phyloP scores from a whole-genome alignment of 23 red algal genomes.

The Gracilaria vermiculophylla region DNA sequence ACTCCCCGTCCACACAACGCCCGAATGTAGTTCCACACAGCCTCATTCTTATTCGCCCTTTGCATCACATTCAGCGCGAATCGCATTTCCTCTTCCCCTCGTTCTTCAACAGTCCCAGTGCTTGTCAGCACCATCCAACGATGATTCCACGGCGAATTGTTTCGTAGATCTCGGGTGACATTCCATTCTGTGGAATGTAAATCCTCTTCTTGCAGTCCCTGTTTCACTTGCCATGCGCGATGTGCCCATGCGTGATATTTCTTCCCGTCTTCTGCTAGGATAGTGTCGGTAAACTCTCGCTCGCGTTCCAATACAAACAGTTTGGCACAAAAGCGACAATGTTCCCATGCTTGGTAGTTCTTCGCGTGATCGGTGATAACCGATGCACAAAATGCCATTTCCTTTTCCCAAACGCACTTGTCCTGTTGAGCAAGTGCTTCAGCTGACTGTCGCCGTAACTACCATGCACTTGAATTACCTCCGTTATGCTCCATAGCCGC shows the following conservation, averaged over 20 bases:
- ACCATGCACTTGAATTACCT: constrained; percentile 77
- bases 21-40: constrained; percentile 58
- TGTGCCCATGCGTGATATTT: constrained; percentile 96
- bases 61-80: constrained; percentile 22
- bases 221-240: constrained; percentile 74
- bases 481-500: constrained; percentile 48
- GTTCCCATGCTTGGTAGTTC: constrained; percentile 90
- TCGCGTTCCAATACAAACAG: constrained; percentile 12
- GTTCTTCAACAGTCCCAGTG: background rate
- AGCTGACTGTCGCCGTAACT: constrained; percentile 63
- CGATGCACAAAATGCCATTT: constrained; percentile 23
- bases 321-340: constrained; percentile 49
- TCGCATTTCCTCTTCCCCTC: constrained; percentile 28
- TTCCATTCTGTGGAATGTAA: constrained; percentile 47
- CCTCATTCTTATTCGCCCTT: constrained; percentile 36
- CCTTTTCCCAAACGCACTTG: constrained; percentile 28
- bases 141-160: constrained; percentile 91
- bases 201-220: constrained; percentile 23
- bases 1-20: constrained; percentile 21
- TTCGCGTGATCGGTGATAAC: constrained; percentile 33
- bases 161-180: constrained; percentile 64
- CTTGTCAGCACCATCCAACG: constrained; percentile 50
- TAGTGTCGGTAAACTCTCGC: constrained; percentile 32
- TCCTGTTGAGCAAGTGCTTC: background rate
- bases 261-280: constrained; percentile 69